phyloP scores from a whole-genome alignment of 2,329 filamentous ascomycete species.

The Ophiocordyceps camponoti-saundersi region DNA sequence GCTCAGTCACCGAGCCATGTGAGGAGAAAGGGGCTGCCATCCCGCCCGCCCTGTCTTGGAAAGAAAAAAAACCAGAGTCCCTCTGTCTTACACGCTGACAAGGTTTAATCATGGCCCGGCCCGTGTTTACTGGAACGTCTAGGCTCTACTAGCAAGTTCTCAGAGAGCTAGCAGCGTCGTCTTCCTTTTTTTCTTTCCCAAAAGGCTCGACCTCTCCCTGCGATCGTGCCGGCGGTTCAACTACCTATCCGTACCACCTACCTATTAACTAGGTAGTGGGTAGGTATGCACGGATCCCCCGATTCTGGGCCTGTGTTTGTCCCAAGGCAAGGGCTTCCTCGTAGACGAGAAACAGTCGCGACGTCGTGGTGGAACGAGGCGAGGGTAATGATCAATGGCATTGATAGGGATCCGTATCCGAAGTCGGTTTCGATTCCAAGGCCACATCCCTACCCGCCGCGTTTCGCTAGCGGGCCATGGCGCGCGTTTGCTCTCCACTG shows the following conservation, averaged over 20 bases:
- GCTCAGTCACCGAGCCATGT: too few relatives aligned
- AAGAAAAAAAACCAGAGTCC: neutral
- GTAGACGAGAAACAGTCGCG: neutral
- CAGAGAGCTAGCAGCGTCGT: neutral
- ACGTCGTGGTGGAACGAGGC: neutral
- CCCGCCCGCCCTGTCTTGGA: too few relatives aligned
- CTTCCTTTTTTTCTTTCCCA: neutral
- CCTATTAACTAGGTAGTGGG: too few relatives aligned
- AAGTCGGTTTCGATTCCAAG: neutral
- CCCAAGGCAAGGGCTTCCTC: neutral
- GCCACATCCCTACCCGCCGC: neutral
- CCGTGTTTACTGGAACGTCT: neutral
- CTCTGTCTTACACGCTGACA: neutral
- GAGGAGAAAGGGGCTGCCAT: too few relatives aligned
- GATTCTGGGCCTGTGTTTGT: neutral
- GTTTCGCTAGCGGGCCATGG: neutral
- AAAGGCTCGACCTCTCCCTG: neutral
- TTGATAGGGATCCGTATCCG: too few relatives aligned
- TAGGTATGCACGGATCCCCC: neutral
- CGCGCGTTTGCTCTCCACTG: neutral
- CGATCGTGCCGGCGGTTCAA: neutral
- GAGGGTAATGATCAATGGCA: too few relatives aligned
- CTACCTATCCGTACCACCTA: too few relatives aligned
- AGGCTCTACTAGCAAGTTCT: neutral
- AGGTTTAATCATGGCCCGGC: neutral